Evolutionary conservation across 129 eudicot genomes (phyloP).

Genomic region (Helichrysum umbraculigerum): DNA sequence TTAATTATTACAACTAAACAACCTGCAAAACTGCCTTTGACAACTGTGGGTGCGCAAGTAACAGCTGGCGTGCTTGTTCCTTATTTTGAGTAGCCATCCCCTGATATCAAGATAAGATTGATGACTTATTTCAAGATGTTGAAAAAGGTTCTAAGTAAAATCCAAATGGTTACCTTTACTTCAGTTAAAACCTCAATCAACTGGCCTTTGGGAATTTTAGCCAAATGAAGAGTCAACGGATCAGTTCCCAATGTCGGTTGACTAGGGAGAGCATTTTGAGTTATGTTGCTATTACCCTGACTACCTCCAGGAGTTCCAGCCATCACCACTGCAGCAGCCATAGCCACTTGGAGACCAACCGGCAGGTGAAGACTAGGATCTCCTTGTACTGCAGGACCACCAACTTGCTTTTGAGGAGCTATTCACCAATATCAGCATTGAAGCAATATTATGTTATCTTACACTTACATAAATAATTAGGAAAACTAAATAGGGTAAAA

Average conservation of each 20-base stretch:
- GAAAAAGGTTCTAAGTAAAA: constrained; percentile 10
- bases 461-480: neutral
- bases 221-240: constrained; percentile 74
- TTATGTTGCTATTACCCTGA: constrained; percentile 47
- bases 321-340: constrained; percentile 85
- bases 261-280: constrained; percentile 53
- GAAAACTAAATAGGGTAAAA: constrained; percentile 17
- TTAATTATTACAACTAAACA: constrained; percentile 6
- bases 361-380: constrained; percentile 60
- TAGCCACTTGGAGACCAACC: constrained; percentile 68
- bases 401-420: constrained; percentile 74
- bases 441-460: neutral
- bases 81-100: constrained; percentile 72
- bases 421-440: constrained; percentile 3
- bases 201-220: constrained; percentile 77
- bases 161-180: constrained; percentile 57
- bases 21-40: constrained; percentile 94
- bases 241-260: constrained; percentile 60
- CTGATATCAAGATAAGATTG: constrained; percentile 46
- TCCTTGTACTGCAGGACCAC: constrained; percentile 57
- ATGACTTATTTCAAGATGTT: neutral
- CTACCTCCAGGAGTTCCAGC: constrained; percentile 76
- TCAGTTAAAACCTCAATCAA: constrained; percentile 72
- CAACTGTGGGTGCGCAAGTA: constrained; percentile 59
- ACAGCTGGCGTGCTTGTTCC: constrained; percentile 79